Conservation (phyloP, 1,284 basidiomycete species). For the Caloboletus firmus region DNA sequence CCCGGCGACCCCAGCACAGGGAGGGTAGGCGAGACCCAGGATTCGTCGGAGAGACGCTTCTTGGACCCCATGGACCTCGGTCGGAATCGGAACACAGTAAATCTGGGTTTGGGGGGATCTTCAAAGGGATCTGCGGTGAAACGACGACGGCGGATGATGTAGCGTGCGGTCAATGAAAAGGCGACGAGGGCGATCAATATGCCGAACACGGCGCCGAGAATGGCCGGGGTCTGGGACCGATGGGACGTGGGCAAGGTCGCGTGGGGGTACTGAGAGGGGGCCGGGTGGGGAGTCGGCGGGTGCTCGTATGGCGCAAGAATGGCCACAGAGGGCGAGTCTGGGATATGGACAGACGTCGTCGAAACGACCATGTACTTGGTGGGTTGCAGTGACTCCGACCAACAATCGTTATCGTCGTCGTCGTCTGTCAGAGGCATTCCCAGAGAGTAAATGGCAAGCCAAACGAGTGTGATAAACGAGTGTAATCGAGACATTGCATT, state of each 20-base stretch:
- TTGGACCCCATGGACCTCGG: constrained; percentile 2
- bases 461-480: constrained; percentile 25
- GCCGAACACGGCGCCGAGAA: constrained; percentile 17
- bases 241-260: constrained; percentile 13
- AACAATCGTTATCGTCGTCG: constrained; percentile 1
- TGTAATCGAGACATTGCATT: constrained; percentile 17
- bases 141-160: constrained; percentile 13
- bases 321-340: not conserved
- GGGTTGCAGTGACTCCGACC: not conserved
- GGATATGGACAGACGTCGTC: not conserved
- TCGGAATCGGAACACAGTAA: constrained; percentile 9
- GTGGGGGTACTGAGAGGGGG: constrained; percentile 10
- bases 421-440: constrained; percentile 16
- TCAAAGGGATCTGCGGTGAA: constrained; percentile 11
- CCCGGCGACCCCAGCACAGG: constrained; percentile 4
- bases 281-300: constrained; percentile 9
- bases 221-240: constrained; percentile 5
- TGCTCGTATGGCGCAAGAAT: constrained; percentile 22
- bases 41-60: constrained; percentile 29
- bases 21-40: constrained; percentile 28
- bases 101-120: constrained; percentile 16
- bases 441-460: not conserved
- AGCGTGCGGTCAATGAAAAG: constrained; percentile 4
- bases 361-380: not conserved
- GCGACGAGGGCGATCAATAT: constrained; percentile 15